A percentile compares a stretch with the other conserved stretches of the same genome.
Evolutionary conservation across 768 basidiomycete genomes (phyloP).

Genomic region (Hydnomerulius pinastri): DNA sequence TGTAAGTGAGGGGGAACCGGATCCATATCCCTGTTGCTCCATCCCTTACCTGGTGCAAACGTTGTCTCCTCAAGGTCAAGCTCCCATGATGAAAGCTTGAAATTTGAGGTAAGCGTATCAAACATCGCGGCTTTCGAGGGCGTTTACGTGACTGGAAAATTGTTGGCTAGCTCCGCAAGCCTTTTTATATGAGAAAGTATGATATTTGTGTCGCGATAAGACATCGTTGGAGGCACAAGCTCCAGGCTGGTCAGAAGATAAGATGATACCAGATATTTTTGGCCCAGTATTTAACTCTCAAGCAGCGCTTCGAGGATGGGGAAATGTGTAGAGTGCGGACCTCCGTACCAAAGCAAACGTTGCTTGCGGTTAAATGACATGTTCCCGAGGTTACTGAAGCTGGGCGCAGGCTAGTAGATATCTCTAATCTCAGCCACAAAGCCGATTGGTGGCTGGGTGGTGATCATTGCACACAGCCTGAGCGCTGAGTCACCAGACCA

Average conservation of each 20-base stretch:
- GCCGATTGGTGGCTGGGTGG: too few species aligned
- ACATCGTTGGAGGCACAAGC: background rate
- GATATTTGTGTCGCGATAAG: background rate
- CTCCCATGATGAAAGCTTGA: conserved; percentile 3
- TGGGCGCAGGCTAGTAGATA: too few species aligned
- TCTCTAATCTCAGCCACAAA: too few species aligned
- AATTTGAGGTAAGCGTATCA: background rate
- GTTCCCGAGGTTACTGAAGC: too few species aligned
- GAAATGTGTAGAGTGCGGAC: background rate
- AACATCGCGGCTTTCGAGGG: background rate
- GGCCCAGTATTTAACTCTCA: background rate
- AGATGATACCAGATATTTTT: background rate
- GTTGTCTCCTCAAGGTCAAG: conserved; percentile 34
- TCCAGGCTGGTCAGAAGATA: background rate
- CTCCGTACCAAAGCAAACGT: background rate
- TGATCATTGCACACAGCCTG: too few species aligned
- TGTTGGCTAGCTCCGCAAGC: background rate
- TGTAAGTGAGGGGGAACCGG: conserved; percentile 59
- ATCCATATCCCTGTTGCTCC: conserved; percentile 80
- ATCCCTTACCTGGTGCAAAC: conserved; percentile 59
- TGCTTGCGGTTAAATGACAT: too few species aligned
- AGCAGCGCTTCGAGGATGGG: background rate
- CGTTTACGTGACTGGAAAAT: background rate
- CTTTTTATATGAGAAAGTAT: background rate
- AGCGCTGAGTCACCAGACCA: too few species aligned